Evolutionary conservation across 371 early-diverging fungal species (phyloP).

Genomic region (Mortierella sp.): DNA sequence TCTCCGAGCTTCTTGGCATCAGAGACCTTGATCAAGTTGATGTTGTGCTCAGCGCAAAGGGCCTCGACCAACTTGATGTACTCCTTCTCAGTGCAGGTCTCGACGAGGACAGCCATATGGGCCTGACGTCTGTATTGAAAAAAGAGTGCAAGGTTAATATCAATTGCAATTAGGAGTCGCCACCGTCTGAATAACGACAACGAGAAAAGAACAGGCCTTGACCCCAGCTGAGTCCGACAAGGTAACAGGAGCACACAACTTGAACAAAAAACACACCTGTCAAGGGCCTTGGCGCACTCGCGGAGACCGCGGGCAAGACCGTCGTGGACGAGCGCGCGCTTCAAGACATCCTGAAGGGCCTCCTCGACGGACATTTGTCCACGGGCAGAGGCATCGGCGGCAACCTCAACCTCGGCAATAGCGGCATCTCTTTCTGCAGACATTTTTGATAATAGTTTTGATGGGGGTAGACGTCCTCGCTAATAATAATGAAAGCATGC

Average conservation of each 20-base stretch:
- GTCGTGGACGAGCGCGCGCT: conserved; percentile 95
- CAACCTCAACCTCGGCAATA: conserved; percentile 79
- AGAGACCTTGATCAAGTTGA: conserved; percentile 97
- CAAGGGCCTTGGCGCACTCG: conserved; percentile 98
- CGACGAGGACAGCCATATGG: conserved; percentile 96
- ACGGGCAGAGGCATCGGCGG: conserved; percentile 79
- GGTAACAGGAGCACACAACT: too few relatives aligned
- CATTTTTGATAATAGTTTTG: conserved; percentile 34
- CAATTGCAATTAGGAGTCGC: not conserved
- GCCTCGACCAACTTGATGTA: conserved; percentile 97
- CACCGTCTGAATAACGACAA: not conserved
- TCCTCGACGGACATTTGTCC: conserved; percentile 94
- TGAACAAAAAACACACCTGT: conserved; percentile 85
- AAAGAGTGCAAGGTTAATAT: not conserved
- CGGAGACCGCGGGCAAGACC: conserved; percentile 98
- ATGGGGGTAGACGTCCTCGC: conserved; percentile 12
- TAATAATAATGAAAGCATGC: not conserved
- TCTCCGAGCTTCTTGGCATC: conserved; percentile 99
- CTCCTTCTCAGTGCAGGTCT: conserved; percentile 96
- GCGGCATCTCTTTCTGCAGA: conserved; percentile 41
- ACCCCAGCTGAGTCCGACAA: too few relatives aligned
- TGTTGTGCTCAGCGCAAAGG: conserved; percentile 98
- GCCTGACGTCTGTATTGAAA: conserved; percentile 81
- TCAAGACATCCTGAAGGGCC: conserved; percentile 97
- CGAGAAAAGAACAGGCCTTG: not conserved